phyloP scores from a whole-genome alignment of 2,329 filamentous ascomycete genomes.

The Aphanocladium album region DNA sequence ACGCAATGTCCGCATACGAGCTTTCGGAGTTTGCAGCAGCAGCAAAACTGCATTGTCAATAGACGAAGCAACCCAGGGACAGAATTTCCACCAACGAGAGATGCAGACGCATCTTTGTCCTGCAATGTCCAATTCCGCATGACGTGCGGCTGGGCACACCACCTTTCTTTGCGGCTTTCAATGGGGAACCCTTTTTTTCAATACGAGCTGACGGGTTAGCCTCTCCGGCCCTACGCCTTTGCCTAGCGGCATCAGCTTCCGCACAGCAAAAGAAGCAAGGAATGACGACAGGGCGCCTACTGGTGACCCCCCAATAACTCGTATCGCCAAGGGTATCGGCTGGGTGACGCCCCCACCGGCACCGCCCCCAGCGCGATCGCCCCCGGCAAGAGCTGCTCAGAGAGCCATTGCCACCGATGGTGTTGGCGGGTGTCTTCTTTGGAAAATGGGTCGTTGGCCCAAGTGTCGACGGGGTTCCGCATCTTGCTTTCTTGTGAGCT shows the following conservation, averaged over 20 bases:
- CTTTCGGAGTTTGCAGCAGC: neutral
- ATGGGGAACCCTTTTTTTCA: neutral
- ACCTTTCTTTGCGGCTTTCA: no score
- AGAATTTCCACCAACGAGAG: neutral
- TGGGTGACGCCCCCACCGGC: neutral
- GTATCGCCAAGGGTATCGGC: conserved; percentile 4
- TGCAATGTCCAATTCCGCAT: neutral
- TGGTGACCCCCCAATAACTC: neutral
- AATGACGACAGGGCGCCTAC: conserved; percentile 3
- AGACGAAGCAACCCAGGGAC: neutral
- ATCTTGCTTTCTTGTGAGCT: neutral
- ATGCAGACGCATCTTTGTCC: neutral
- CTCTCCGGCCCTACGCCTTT: neutral
- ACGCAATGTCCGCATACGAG: neutral
- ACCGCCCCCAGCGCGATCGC: neutral
- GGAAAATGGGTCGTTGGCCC: no score
- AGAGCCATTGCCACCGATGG: no score
- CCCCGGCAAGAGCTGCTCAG: neutral
- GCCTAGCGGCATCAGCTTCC: neutral
- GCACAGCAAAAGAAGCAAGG: neutral
- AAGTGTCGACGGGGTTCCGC: neutral
- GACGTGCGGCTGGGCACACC: neutral
- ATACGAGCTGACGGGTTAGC: conserved; percentile 4
- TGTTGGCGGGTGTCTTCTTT: no score
- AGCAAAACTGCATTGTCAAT: neutral